Conservation (phyloP, 164 flowering plant genomes). For the Echeveria elegans region DNA sequence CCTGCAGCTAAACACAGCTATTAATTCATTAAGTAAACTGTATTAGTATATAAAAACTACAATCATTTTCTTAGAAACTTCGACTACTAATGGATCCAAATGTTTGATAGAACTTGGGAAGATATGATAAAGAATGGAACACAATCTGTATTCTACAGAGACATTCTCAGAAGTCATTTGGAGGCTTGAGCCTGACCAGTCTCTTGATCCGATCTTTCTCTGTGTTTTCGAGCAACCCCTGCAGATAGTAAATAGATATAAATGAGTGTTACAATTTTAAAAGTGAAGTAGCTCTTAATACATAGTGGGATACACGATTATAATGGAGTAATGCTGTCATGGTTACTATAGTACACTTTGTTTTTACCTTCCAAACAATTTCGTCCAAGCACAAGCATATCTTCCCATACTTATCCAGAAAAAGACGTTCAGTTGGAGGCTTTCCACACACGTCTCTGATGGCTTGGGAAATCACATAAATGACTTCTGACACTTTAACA, state of each 20-base stretch:
- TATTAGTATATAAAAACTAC: neutral
- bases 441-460: conserved; percentile 41
- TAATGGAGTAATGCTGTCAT: neutral
- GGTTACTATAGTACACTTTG: neutral
- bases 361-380: conserved; percentile 56
- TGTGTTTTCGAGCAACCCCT: conserved; percentile 59
- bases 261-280: neutral
- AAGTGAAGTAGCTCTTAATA: neutral
- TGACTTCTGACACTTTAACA: conserved; percentile 75
- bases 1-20: neutral
- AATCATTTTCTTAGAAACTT: neutral
- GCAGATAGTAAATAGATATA: conserved; percentile 7
- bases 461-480: conserved; percentile 18
- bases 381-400: conserved; percentile 88
- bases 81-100: neutral
- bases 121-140: neutral
- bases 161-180: conserved; percentile 28
- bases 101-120: neutral
- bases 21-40: neutral
- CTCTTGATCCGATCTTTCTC: conserved; percentile 36
- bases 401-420: conserved; percentile 84
- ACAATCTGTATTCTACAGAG: neutral
- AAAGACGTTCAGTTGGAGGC: conserved; percentile 86
- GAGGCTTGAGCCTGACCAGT: conserved; percentile 35
- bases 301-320: neutral